Percentiles rank a stretch among this genome's conserved stretches.
Evolutionary conservation across 1,284 basidiomycete genomes (phyloP).

Genomic region (Ustilago hordei): DNA sequence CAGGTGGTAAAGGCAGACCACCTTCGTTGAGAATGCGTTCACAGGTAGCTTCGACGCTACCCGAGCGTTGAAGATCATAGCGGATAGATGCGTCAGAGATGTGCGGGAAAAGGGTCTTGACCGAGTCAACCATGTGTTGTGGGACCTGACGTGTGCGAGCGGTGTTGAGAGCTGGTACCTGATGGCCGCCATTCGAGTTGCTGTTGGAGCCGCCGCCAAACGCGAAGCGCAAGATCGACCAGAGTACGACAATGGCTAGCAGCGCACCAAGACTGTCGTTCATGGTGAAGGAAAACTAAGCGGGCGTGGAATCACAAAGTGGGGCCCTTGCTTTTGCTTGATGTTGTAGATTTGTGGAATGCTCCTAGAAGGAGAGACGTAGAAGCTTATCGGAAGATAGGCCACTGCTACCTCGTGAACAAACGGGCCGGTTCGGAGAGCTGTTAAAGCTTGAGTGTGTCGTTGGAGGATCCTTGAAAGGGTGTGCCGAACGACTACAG

Average conservation of each 20-base stretch:
- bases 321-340: background rate
- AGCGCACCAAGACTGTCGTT: conserved; percentile 65
- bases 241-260: conserved; percentile 62
- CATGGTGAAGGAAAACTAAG: conserved; percentile 34
- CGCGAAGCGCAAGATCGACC: conserved; percentile 60
- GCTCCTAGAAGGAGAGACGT: too few species aligned
- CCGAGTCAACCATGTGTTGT: conserved; percentile 60
- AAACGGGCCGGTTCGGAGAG: too few species aligned
- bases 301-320: background rate
- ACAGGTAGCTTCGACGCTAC: conserved; percentile 61
- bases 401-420: too few species aligned
- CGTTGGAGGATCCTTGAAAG: too few species aligned
- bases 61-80: conserved; percentile 58
- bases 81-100: conserved; percentile 62
- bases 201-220: conserved; percentile 44
- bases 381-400: background rate
- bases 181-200: conserved; percentile 11
- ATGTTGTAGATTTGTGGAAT: too few species aligned
- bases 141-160: conserved; percentile 43
- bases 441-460: too few species aligned
- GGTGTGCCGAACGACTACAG: background rate
- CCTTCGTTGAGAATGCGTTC: conserved; percentile 63
- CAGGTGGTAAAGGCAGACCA: conserved; percentile 54
- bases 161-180: conserved; percentile 32
- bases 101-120: conserved; percentile 64